Percentiles rank a stretch among this genome's conserved stretches.
Evolutionary conservation across 768 basidiomycete species (phyloP).

Genomic region (Suillus subalutaceus): DNA sequence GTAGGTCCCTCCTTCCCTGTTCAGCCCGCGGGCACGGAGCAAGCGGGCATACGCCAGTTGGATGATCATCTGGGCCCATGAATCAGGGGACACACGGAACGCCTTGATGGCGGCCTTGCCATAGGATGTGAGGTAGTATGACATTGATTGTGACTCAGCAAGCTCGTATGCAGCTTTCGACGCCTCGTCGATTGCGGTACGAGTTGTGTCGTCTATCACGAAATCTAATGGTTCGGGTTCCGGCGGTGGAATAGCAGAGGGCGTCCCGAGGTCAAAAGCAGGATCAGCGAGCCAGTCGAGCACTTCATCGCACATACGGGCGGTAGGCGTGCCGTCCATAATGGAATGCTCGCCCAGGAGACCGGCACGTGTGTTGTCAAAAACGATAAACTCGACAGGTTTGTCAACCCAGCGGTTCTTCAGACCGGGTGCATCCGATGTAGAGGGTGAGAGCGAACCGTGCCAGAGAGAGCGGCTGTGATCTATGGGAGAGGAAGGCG

Average conservation of each 20-base stretch:
- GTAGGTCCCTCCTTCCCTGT: conserved; percentile 75
- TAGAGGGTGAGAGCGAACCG: conserved; percentile 13
- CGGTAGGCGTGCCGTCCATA: conserved; percentile 89
- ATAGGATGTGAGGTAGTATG: conserved; percentile 68
- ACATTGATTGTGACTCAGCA: conserved; percentile 62
- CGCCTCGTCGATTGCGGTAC: conserved; percentile 57
- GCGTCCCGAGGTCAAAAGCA: conserved; percentile 63
- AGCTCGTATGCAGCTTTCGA: conserved; percentile 58
- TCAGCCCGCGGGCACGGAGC: conserved; percentile 25
- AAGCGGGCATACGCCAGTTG: conserved; percentile 87
- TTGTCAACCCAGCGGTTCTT: conserved; percentile 89
- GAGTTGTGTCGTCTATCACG: conserved; percentile 36
- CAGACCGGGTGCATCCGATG: conserved; percentile 46
- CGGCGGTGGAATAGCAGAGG: conserved; percentile 19
- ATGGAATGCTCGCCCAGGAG: conserved; percentile 93
- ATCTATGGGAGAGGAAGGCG: conserved; percentile 49
- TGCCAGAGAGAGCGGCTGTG: conserved; percentile 82
- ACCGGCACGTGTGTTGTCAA: conserved; percentile 79
- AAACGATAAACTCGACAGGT: conserved; percentile 84
- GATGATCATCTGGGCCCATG: conserved; percentile 91
- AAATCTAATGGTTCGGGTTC: conserved; percentile 63
- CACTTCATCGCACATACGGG: conserved; percentile 70
- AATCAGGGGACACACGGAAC: conserved; percentile 90
- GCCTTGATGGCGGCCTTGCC: conserved; percentile 87
- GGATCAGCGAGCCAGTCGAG: conserved; percentile 60